phyloP scores from a whole-genome alignment of 306 rosid genomes.

The Lithocarpus polystachyus region DNA sequence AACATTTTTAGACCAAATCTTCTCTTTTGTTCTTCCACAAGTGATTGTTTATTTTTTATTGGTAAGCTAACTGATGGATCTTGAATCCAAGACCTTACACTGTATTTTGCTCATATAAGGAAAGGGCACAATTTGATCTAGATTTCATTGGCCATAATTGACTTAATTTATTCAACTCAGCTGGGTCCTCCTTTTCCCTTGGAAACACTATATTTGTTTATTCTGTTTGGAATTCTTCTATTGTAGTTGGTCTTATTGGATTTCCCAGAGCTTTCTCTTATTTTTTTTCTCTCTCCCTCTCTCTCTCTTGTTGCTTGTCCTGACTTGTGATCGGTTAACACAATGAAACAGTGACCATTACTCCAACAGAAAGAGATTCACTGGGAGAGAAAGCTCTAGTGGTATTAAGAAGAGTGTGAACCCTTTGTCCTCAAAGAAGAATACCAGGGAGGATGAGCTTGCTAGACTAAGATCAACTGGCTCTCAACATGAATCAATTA shows the following conservation, averaged over 20 bases:
- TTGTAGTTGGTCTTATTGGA: not conserved
- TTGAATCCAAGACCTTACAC: too few species aligned
- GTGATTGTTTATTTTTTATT: too few species aligned
- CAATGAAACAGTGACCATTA: not conserved
- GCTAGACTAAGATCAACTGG: slow-evolving; percentile 5
- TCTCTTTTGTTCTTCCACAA: not conserved
- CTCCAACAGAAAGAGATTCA: not conserved
- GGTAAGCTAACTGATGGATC: too few species aligned
- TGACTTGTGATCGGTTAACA: not conserved
- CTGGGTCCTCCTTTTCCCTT: not conserved
- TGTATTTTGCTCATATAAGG: too few species aligned
- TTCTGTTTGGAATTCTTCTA: not conserved
- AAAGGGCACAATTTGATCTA: too few species aligned
- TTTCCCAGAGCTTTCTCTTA: not conserved
- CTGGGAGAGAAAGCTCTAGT: not conserved
- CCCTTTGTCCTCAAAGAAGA: slow-evolving; percentile 18
- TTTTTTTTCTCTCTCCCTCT: not conserved
- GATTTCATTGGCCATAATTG: too few species aligned
- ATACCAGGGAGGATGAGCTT: slow-evolving; percentile 1
- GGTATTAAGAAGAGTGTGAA: not conserved
- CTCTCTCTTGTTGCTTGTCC: not conserved
- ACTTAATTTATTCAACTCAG: not conserved
- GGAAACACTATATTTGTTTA: not conserved
- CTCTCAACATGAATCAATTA: slow-evolving; percentile 3
- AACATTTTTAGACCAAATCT: not conserved